These are phyloP conservation scores for Pseudogymnoascus sp. DNA, from an alignment of 2,329 filamentous ascomycete genomes.

Conservation along the genomic window DNA sequence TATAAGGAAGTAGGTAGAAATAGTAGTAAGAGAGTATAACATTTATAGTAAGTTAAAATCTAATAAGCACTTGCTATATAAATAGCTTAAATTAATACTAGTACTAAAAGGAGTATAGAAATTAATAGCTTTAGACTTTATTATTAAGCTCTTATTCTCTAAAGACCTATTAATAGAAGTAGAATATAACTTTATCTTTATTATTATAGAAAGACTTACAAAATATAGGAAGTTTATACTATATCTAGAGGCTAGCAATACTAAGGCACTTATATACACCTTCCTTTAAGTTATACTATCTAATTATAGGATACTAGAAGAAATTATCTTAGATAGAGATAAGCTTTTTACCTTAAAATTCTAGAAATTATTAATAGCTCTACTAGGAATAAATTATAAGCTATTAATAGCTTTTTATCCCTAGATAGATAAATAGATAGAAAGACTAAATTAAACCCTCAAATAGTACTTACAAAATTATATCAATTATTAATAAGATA, in stretches of 20 bases:
- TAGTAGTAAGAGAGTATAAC: background rate
- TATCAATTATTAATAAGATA: constrained; percentile 12
- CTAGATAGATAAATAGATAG: constrained; percentile 10
- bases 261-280: background rate
- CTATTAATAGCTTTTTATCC: constrained; percentile 15
- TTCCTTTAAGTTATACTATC: constrained; percentile 5
- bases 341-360: constrained; percentile 16
- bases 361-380: background rate
- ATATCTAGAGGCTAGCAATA: too few species aligned
- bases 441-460: constrained; percentile 11
- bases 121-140: background rate
- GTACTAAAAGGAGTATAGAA: background rate
- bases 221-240: too few species aligned
- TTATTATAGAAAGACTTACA: too few species aligned
- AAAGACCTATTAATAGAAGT: too few species aligned
- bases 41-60: background rate
- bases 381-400: constrained; percentile 10
- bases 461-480: constrained; percentile 13
- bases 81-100: background rate
- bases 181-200: too few species aligned
- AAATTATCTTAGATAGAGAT: constrained; percentile 15
- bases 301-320: constrained; percentile 9
- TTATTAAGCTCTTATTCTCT: too few species aligned
- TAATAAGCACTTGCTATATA: background rate
- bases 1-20: background rate